Conservation (phyloP, 1,284 basidiomycete genomes). For the Marasmius tenuissimus region DNA sequence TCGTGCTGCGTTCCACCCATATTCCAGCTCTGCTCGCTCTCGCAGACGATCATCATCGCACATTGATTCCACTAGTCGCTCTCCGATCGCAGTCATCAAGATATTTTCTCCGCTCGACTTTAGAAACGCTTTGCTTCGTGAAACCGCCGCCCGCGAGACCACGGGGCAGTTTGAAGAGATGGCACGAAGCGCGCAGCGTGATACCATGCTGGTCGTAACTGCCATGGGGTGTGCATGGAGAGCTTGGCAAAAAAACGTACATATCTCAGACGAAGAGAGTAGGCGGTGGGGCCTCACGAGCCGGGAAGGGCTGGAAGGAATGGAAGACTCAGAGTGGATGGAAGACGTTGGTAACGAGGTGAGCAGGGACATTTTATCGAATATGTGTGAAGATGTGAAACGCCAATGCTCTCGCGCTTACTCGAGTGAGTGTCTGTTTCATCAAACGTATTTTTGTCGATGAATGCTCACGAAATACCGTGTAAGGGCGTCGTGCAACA, state of each 20-base stretch:
- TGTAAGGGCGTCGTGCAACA: too few species aligned
- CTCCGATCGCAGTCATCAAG: slow-evolving; percentile 3
- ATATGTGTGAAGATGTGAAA: slow-evolving; percentile 1
- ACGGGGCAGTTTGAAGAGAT: neutral
- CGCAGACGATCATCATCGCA: neutral
- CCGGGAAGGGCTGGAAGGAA: neutral
- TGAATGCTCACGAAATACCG: too few species aligned
- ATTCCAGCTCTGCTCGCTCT: neutral
- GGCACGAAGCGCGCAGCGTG: neutral
- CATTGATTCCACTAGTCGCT: neutral
- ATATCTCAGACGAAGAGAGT: neutral
- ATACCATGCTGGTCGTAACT: neutral
- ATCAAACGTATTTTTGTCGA: too few species aligned
- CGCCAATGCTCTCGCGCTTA: neutral
- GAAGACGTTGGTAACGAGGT: slow-evolving; percentile 3
- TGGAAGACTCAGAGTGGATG: slow-evolving; percentile 3
- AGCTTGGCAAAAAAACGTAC: neutral
- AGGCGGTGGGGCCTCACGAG: neutral
- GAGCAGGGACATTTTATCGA: slow-evolving; percentile 1
- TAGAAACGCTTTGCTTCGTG: neutral
- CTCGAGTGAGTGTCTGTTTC: neutral
- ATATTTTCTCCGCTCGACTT: slow-evolving; percentile 8
- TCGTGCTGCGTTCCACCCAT: too few species aligned
- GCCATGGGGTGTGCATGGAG: slow-evolving; percentile 7
- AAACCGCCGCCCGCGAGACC: slow-evolving; percentile 1